Percentiles rank a stretch among this genome's conserved stretches.
phyloP scores from a whole-genome alignment of 164 flowering plant species.

The Chimonanthus salicifolius region DNA sequence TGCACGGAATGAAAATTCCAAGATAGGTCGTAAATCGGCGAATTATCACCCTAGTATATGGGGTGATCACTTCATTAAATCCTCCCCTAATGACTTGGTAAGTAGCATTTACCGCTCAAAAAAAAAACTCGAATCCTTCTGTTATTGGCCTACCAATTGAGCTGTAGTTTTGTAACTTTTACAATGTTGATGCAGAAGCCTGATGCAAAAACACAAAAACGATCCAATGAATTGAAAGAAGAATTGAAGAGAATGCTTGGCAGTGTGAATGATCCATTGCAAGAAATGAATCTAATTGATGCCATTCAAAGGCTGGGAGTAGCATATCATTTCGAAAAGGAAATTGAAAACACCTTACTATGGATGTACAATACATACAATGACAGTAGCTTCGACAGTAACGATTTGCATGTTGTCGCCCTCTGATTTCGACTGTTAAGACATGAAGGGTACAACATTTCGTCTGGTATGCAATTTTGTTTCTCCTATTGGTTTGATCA shows the following conservation, averaged over 20 bases:
- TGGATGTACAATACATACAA: not conserved
- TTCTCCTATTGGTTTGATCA: not conserved
- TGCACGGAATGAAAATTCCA: not conserved
- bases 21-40: constrained; percentile 1
- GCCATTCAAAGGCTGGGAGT: constrained; percentile 12
- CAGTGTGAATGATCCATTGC: not conserved
- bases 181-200: not conserved
- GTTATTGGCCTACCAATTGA: not conserved
- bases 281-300: constrained; percentile 6
- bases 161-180: not conserved
- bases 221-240: constrained; percentile 1
- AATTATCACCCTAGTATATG: constrained; percentile 3
- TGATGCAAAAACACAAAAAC: constrained; percentile 1
- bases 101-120: not conserved
- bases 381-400: not conserved
- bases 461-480: not conserved
- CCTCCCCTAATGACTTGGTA: not conserved
- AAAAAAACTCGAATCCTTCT: not conserved
- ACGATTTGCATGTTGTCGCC: constrained; percentile 4
- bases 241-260: constrained; percentile 3
- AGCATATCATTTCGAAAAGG: constrained; percentile 9
- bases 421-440: constrained; percentile 11
- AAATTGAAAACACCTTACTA: constrained; percentile 3
- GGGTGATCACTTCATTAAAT: constrained; percentile 8
- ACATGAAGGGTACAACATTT: constrained; percentile 11